Base-by-base conservation (phyloP, 73 alveolate genomes). In the Paramecium primaurelia region DNA sequence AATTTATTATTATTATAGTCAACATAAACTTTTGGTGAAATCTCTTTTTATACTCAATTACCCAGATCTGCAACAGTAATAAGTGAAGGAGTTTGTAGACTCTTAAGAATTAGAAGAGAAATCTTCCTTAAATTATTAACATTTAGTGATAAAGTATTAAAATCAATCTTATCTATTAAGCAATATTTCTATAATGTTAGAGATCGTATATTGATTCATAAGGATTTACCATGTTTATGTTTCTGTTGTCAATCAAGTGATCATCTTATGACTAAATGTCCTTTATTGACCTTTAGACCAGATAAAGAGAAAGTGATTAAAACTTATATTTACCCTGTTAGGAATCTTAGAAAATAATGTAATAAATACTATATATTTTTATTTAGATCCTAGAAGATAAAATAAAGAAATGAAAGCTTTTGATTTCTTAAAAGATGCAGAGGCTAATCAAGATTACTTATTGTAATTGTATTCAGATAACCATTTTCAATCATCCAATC, bases 31-130 rank as follows among this genome's bases (percentile, higher is more conserved):
- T 80, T 80, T 45, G 91, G 91, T 45, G 91, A 80, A 47, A 25
- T 42, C 6, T 80, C 91, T 0, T 80, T 80, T 45, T 80, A 80
- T n/a, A 80, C 91, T 44, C 16, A 80, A 22, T 42, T 26, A 26
- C 77, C 75, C 12, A 80, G 91, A 80, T 32, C 47, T 20, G 91
- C 91, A 18, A 47, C 91, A 0, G 73, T 80, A 44, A 36, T 80
- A 40, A 45, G 77, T 45, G 51, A 80, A 45, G 91, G 91, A 1
- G 75, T 49, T 0, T 40, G 91, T 14, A n/a, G 75, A 80, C 16
- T 80, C 7, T 25, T 80, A 20, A 40, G 87, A 73, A 73, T 73
- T n/a, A 73, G 59, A 38, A 73, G 87, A 20, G 87, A 73, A 14
- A 8, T 34, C 8, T 73, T 34, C 47, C 40, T 73, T 34, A 38